A percentile compares a stretch with the other conserved stretches of the same genome.
Evolutionary conservation across 2,329 filamentous ascomycete species (phyloP).

Genomic region (Endoconidiophora laricicola): DNA sequence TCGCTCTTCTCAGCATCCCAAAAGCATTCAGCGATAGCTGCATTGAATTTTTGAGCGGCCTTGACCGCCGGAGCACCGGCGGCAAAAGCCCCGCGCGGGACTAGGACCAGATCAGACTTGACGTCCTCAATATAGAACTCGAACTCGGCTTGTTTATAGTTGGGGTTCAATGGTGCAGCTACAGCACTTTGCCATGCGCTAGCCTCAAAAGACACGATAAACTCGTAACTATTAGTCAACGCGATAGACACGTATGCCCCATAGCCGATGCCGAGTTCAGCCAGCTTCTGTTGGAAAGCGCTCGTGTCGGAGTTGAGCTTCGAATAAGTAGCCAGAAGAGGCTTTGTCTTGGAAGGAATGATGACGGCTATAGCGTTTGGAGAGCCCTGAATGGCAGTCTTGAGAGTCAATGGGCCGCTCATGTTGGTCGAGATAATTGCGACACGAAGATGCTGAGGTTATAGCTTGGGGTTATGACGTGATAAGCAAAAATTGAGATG

Average conservation of each 20-base stretch:
- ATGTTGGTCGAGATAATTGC: background rate
- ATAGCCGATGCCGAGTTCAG: constrained; percentile 52
- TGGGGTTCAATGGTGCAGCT: constrained; percentile 72
- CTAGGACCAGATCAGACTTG: constrained; percentile 60
- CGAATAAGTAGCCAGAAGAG: constrained; percentile 53
- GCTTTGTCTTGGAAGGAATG: constrained; percentile 45
- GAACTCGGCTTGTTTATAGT: constrained; percentile 79
- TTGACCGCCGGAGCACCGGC: constrained; percentile 54
- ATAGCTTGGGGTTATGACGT: background rate
- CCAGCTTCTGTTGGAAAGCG: constrained; percentile 62
- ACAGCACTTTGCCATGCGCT: constrained; percentile 69
- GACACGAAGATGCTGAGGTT: no score
- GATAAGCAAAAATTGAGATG: background rate
- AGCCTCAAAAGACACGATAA: constrained; percentile 77
- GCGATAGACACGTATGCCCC: constrained; percentile 66
- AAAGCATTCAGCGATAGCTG: constrained; percentile 76
- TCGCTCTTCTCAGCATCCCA: constrained; percentile 49
- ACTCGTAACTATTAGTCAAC: constrained; percentile 71
- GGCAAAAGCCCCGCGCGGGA: constrained; percentile 53
- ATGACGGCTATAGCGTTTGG: constrained; percentile 45
- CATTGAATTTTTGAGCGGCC: constrained; percentile 62
- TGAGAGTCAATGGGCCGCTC: constrained; percentile 25
- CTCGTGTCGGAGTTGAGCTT: constrained; percentile 49
- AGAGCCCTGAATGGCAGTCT: constrained; percentile 32
- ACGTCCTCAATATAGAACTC: constrained; percentile 86